phyloP scores from a whole-genome alignment of 768 basidiomycete genomes.

The Agrocybe chaxingu region DNA sequence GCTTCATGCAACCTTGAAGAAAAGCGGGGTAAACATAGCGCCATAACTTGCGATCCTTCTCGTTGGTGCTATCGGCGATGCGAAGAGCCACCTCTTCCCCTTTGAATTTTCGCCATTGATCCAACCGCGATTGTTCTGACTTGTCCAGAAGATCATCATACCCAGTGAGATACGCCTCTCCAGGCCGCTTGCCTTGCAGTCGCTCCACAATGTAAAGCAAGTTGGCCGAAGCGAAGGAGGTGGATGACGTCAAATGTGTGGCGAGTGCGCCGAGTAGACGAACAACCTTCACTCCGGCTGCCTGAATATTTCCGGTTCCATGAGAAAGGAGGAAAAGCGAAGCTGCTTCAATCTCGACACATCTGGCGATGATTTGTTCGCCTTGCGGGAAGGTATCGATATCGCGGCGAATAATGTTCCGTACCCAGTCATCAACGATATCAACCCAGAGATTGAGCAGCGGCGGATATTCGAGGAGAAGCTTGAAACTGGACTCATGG shows the following conservation, averaged over 20 bases:
- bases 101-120: conserved; percentile 61
- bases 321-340: conserved; percentile 73
- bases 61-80: conserved; percentile 68
- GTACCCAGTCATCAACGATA: conserved; percentile 69
- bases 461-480: conserved; percentile 64
- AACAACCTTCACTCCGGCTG: conserved; percentile 61
- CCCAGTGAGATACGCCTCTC: conserved; percentile 50
- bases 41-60: conserved; percentile 73
- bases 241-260: conserved; percentile 37
- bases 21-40: conserved; percentile 66
- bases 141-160: conserved; percentile 67
- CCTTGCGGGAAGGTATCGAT: conserved; percentile 39
- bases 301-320: conserved; percentile 45
- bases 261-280: conserved; percentile 53
- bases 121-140: conserved; percentile 55
- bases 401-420: conserved; percentile 39
- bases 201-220: conserved; percentile 44
- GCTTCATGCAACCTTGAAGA: conserved; percentile 53
- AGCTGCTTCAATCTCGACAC: conserved; percentile 67
- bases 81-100: conserved; percentile 57
- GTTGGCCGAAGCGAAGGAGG: conserved; percentile 21
- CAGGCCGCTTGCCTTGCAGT: conserved; percentile 47
- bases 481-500: conserved; percentile 57
- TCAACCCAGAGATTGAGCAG: conserved; percentile 72
- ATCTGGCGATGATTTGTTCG: conserved; percentile 40